Evolutionary conservation across 208 protist genomes (phyloP).

Genomic region (Angomonas deanei): DNA sequence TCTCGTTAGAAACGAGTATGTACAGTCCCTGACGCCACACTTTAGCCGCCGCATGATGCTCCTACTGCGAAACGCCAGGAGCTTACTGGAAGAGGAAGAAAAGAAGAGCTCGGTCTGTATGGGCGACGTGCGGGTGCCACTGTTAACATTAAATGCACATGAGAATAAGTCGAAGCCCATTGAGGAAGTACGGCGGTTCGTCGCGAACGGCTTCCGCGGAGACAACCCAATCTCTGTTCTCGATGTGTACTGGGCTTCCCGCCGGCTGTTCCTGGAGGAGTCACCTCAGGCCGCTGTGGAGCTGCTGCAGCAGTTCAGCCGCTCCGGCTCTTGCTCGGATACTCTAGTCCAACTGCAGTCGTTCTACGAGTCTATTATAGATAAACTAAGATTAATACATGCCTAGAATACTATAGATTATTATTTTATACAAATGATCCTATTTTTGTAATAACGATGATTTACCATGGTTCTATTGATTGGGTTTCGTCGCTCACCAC

Average conservation of each 20-base stretch:
- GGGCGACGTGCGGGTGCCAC: neutral
- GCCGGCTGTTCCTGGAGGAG: neutral
- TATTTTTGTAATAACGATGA: no score
- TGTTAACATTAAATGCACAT: neutral
- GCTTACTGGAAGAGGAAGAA: constrained; percentile 1
- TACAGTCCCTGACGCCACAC: neutral
- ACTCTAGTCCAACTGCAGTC: neutral
- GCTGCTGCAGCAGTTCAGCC: neutral
- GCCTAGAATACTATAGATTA: neutral
- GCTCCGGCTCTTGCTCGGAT: neutral
- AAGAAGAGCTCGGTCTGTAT: neutral
- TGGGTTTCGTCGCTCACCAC: no score
- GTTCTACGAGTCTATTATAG: neutral
- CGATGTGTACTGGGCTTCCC: constrained; percentile 5
- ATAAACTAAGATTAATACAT: neutral
- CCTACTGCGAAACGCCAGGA: neutral
- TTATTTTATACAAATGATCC: neutral
- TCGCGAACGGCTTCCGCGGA: neutral
- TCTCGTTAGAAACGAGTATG: neutral
- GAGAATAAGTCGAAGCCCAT: neutral
- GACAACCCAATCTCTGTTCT: neutral
- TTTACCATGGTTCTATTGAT: no score
- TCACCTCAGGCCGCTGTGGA: constrained; percentile 1
- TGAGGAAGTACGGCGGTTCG: neutral
- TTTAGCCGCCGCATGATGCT: neutral